Evolutionary conservation across 257 asterid species (phyloP).

Genomic region (Cynanchum wilfordii): DNA sequence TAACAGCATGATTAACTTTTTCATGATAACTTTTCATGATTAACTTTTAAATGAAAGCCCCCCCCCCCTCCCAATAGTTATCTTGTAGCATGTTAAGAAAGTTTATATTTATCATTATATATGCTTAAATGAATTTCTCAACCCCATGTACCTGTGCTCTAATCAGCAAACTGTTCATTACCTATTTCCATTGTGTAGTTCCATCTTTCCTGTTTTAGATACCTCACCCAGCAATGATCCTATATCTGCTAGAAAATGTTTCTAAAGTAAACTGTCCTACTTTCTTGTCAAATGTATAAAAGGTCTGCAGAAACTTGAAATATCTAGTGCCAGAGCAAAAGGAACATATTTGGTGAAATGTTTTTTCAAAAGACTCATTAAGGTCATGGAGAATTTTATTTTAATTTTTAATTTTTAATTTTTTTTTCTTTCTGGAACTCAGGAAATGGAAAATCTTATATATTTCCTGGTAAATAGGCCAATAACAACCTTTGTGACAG

Average conservation of each 20-base stretch:
- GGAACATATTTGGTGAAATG: neutral
- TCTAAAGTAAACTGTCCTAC: neutral
- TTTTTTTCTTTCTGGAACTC: neutral
- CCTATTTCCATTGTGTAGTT: neutral
- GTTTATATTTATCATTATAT: neutral
- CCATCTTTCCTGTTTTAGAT: too few relatives aligned
- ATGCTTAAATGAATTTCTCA: neutral
- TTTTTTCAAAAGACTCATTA: neutral
- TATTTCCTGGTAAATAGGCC: slow-evolving; percentile 1
- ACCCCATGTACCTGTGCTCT: neutral
- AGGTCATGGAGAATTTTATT: neutral
- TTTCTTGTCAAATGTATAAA: neutral
- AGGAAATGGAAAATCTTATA: neutral
- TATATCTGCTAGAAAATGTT: neutral
- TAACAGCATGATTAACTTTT: neutral
- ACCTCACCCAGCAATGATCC: neutral
- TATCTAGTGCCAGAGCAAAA: neutral
- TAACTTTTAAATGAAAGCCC: too few relatives aligned
- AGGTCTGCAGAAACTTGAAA: neutral
- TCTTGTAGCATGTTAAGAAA: neutral
- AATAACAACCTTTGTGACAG: slow-evolving; percentile 12
- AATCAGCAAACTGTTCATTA: neutral
- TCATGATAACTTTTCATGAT: too few relatives aligned
- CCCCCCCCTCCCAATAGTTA: neutral
- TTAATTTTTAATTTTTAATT: too few relatives aligned